Base-by-base conservation (phyloP, 2,329 filamentous ascomycete species). In the Aspergillus glaucus region DNA sequence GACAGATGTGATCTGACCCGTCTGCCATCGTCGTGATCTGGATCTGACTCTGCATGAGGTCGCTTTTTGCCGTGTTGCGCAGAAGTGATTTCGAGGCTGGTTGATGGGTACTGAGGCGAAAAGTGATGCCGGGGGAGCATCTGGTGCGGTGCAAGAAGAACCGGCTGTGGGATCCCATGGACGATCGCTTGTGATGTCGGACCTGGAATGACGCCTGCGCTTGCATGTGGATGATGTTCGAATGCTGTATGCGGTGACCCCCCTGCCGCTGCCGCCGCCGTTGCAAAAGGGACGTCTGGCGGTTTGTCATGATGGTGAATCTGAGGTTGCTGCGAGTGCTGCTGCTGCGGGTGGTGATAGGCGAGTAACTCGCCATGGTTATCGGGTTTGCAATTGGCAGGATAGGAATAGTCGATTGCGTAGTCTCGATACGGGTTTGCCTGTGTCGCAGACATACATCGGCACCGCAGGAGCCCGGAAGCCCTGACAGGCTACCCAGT, bases 401-500 rank as follows among this genome's bases (percentile, higher is more conserved):
- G 84, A 68, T 81, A 75, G 73, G 82, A 78, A 75, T 86, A 87
- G 69, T 85, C 81, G 79, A 87, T 82, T 80, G 85, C 80, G 78
- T 86, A 86, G 76, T 84, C 81, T 79, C 82, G 81, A 77, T 87
- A 88, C 72, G 84, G 82, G 78, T 81, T 79, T 78, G 82, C 82
- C 81, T 86, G 81, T 76, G 80, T 85, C 79, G 75, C 80, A 77
- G 76, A 79, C 73, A 80, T 79, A 72, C 82, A 86, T 86, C 62
- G 81, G 81, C 81, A 79, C 81, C 81, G 82, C 84, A 83, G 86
- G 84, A 86, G 82, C 83, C 78, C 53, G 50, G 50, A 79, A 82
- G 82, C 84, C 80, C 83, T 83, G 81, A 81, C 83, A 82, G 82
- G 64, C 61, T 61, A 55, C 58, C 52, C 50, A 52, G 49, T 44